Evolutionary conservation across 2,329 filamentous ascomycete genomes (phyloP).

Genomic region (Cercospora citrullina): DNA sequence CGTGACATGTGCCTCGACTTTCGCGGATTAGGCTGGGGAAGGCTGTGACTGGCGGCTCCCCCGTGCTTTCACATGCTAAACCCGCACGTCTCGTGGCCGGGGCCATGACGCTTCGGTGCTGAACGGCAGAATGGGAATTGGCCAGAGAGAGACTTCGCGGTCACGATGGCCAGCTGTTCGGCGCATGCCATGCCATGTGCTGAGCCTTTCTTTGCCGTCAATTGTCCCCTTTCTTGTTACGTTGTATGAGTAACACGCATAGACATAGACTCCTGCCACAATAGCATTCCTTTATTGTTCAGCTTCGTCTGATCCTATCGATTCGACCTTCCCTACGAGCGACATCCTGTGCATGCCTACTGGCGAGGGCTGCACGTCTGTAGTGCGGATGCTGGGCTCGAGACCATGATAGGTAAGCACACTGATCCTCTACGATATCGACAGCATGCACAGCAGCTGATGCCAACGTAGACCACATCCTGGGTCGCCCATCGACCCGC

Average conservation of each 20-base stretch:
- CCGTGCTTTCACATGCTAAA: conserved; percentile 16
- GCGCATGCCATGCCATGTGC: neutral
- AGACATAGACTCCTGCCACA: conserved; percentile 1
- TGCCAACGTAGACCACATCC: conserved; percentile 23
- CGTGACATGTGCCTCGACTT: neutral
- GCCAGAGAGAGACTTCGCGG: conserved; percentile 13
- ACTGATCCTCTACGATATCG: neutral
- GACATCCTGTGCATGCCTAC: neutral
- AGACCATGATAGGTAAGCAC: conserved; percentile 23
- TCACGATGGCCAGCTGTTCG: conserved; percentile 12
- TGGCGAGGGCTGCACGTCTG: neutral
- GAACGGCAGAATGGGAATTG: neutral
- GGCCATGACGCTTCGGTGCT: conserved; percentile 10
- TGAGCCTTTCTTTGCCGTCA: neutral
- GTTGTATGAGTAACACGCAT: neutral
- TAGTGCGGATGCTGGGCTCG: neutral
- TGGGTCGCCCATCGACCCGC: conserved; percentile 30
- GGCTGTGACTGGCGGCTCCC: neutral
- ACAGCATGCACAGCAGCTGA: neutral
- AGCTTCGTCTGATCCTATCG: neutral
- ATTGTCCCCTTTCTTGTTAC: neutral
- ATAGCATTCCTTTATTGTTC: neutral
- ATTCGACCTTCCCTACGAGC: neutral
- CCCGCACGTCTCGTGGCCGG: conserved; percentile 13
- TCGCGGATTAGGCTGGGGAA: neutral